Conservation (phyloP, 371 early-diverging fungal genomes). For the Rhizopus microsporus region DNA sequence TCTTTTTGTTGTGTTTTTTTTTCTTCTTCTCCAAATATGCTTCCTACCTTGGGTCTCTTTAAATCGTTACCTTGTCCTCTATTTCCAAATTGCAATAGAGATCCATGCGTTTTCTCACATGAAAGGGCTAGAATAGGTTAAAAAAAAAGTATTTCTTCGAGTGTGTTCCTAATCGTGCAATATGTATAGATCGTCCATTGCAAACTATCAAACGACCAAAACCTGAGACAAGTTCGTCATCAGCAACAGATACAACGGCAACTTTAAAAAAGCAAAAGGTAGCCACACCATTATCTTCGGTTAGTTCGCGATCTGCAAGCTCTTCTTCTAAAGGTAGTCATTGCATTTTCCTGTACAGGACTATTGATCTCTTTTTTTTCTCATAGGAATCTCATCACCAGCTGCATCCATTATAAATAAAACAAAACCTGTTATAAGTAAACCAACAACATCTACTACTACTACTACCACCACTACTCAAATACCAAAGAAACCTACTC, state of each 20-base stretch:
- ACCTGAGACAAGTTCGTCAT: background rate
- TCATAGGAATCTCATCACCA: background rate
- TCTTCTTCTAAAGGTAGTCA: background rate
- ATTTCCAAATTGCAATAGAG: slow-evolving; percentile 32
- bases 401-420: background rate
- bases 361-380: background rate
- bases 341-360: background rate
- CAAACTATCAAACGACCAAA: slow-evolving; percentile 15
- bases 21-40: slow-evolving; percentile 17
- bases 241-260: background rate
- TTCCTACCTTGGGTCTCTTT: slow-evolving; percentile 41
- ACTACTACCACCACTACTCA: no score
- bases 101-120: slow-evolving; percentile 39
- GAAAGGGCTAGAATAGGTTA: background rate
- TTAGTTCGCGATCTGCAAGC: slow-evolving; percentile 1
- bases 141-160: slow-evolving; percentile 1
- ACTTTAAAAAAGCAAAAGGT: background rate
- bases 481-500: slow-evolving; percentile 1
- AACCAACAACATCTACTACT: background rate
- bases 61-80: slow-evolving; percentile 35
- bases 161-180: background rate
- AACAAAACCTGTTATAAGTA: background rate
- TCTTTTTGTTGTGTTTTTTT: background rate
- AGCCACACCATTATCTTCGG: background rate
- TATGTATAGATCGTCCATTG: slow-evolving; percentile 5